Evolutionary conservation across 345 rosid genomes (phyloP), one percentile per base, ranked within the genome.

Genomic region (Bretschneidera sinensis): DNA sequence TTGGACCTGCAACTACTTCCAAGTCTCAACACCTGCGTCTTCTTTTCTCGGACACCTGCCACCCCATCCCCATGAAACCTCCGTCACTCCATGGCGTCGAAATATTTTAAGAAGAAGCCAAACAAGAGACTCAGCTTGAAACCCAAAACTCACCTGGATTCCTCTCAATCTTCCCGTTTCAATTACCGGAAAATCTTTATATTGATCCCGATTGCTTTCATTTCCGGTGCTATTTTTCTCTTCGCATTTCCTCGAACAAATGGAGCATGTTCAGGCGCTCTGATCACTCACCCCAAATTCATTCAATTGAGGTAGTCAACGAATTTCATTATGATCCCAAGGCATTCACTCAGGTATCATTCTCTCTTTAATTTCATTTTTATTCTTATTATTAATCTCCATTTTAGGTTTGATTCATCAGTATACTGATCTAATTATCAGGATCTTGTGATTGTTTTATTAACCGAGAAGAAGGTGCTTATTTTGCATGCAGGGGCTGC

Each of bases 261-360:
- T 62, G 69, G 71, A 56, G 55, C 13, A 56, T 45, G 43, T 19
- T 71, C 15, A n/a, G 0, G 13, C 43, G 51, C 28, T 4, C 62
- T 6, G 48, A 60, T 43, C 64, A 19, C 15, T 64, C 75, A 7
- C 23, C 58, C 51, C 9, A 13, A 24, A 15, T 79, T 19, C 76
- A 77, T 68, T 60, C 74, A 43, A 74, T 83, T 52, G 73, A 85
- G 74, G 76, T 87, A 0, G 77, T 83, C 47, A 81, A 83, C 56
- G 87, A 79, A 71, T 87, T 74, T 57, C 95, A 81, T 54, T 91
- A 87, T 53, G 95, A 87, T 52, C 84, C 82, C 51, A 19, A 34
- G 3, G 91, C 95, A 23, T 87, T 85, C 65, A 85, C 95, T 71
- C 88, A 87, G 95, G 95, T 81, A 54, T 50, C 19, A 43, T 13